Percentiles rank a stretch among this genome's conserved stretches.
Conservation (phyloP, 768 basidiomycete genomes). For the Coprinopsis sp. region DNA sequence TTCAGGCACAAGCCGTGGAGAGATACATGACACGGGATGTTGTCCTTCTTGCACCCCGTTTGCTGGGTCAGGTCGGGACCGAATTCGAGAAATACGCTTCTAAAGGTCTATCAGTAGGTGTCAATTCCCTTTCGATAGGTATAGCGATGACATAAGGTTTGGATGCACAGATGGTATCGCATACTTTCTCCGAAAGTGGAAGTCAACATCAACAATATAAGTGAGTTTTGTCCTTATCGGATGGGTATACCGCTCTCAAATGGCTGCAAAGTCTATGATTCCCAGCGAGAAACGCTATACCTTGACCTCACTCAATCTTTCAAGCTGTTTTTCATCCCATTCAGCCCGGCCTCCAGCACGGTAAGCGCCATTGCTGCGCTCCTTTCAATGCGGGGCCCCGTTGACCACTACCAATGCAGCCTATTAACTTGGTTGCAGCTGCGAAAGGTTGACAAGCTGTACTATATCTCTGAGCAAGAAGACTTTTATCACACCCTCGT, state of each 20-base stretch:
- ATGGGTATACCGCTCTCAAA: background rate
- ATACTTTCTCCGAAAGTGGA: slow-evolving; percentile 51
- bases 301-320: slow-evolving; percentile 55
- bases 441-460: slow-evolving; percentile 1
- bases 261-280: slow-evolving; percentile 43
- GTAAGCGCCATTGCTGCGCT: background rate
- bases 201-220: slow-evolving; percentile 36
- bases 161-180: slow-evolving; percentile 51
- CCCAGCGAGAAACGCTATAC: slow-evolving; percentile 32
- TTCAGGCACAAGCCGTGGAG: slow-evolving; percentile 41
- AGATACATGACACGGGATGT: slow-evolving; percentile 54
- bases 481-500: slow-evolving; percentile 11
- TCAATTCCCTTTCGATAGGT: background rate
- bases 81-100: slow-evolving; percentile 49
- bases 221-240: slow-evolving; percentile 28
- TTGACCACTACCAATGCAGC: background rate
- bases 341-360: slow-evolving; percentile 34
- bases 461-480: slow-evolving; percentile 9
- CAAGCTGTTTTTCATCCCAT: slow-evolving; percentile 44
- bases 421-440: slow-evolving; percentile 6
- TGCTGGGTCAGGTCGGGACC: slow-evolving; percentile 43
- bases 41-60: slow-evolving; percentile 54
- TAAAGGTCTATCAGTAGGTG: slow-evolving; percentile 56
- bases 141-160: background rate
- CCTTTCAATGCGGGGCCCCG: background rate